phyloP scores from a whole-genome alignment of 2,329 filamentous ascomycete genomes.

The Trichoderma sp. region DNA sequence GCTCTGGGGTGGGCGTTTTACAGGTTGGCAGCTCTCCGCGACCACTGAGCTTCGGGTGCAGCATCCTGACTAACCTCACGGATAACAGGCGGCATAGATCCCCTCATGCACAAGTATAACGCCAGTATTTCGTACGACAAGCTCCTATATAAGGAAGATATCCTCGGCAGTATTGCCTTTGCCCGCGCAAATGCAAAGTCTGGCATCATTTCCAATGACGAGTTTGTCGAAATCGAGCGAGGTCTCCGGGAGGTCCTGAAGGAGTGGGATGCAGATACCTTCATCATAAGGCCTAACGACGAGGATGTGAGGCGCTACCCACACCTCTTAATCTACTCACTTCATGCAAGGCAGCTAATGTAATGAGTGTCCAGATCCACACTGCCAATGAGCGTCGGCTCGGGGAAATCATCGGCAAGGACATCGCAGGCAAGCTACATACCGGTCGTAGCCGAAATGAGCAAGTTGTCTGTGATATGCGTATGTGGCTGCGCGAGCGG shows the following conservation, averaged over 20 bases:
- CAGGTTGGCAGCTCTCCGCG: conserved; percentile 37
- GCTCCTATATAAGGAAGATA: conserved; percentile 75
- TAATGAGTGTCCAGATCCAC: conserved; percentile 37
- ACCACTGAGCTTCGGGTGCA: conserved; percentile 26
- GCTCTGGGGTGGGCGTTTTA: conserved; percentile 52
- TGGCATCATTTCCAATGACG: conserved; percentile 68
- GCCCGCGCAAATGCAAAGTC: conserved; percentile 74
- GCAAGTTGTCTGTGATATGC: conserved; percentile 87
- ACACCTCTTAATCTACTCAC: neutral
- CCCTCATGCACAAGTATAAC: conserved; percentile 84
- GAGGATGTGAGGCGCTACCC: conserved; percentile 38
- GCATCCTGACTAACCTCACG: conserved; percentile 30
- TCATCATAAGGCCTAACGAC: conserved; percentile 51
- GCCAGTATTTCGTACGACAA: conserved; percentile 70
- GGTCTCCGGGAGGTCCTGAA: conserved; percentile 61
- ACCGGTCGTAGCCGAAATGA: conserved; percentile 86
- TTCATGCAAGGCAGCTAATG: neutral
- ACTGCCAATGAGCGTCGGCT: conserved; percentile 69
- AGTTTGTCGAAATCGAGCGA: conserved; percentile 70
- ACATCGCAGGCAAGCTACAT: conserved; percentile 83
- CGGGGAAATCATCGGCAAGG: conserved; percentile 82
- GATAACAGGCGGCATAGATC: conserved; percentile 60
- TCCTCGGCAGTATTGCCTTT: conserved; percentile 76
- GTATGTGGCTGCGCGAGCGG: conserved; percentile 71
- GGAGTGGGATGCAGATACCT: conserved; percentile 52